phyloP scores from a whole-genome alignment of 805 yeast genomes.

The Starmerella stellata region DNA sequence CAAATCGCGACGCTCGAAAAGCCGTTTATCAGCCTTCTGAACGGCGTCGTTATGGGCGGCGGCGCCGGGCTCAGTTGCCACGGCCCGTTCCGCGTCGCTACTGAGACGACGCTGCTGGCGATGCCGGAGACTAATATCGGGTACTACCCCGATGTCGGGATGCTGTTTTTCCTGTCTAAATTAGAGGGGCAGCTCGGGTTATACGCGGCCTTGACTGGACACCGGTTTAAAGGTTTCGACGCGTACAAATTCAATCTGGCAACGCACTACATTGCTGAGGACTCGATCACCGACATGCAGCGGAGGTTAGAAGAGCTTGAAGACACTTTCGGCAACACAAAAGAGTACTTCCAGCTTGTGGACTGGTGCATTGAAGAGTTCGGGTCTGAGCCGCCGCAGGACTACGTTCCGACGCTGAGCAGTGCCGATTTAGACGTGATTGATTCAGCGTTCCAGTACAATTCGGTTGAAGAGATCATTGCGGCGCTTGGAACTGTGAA shows the following conservation, averaged over 20 bases:
- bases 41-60: slow-evolving; percentile 96
- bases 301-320: slow-evolving; percentile 14
- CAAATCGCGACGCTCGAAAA: slow-evolving; percentile 64
- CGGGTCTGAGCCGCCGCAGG: slow-evolving; percentile 28
- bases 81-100: slow-evolving; percentile 82
- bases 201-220: slow-evolving; percentile 75
- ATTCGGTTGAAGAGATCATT: slow-evolving; percentile 33
- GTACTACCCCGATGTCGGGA: slow-evolving; percentile 89
- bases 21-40: slow-evolving; percentile 70
- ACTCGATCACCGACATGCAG: slow-evolving; percentile 47
- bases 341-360: slow-evolving; percentile 31
- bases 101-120: slow-evolving; percentile 77
- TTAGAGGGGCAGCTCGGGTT: slow-evolving; percentile 69
- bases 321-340: slow-evolving; percentile 5
- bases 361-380: slow-evolving; percentile 65
- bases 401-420: slow-evolving; percentile 37
- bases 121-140: slow-evolving; percentile 99
- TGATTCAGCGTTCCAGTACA: slow-evolving; percentile 45
- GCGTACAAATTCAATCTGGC: slow-evolving; percentile 72
- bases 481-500: slow-evolving; percentile 31
- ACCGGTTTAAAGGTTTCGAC: slow-evolving; percentile 57
- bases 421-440: slow-evolving; percentile 42
- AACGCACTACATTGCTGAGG: slow-evolving; percentile 48
- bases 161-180: slow-evolving; percentile 72
- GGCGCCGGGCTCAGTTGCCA: slow-evolving; percentile 88